phyloP scores from a whole-genome alignment of 805 yeast genomes.

The Saturnispora silvae region DNA sequence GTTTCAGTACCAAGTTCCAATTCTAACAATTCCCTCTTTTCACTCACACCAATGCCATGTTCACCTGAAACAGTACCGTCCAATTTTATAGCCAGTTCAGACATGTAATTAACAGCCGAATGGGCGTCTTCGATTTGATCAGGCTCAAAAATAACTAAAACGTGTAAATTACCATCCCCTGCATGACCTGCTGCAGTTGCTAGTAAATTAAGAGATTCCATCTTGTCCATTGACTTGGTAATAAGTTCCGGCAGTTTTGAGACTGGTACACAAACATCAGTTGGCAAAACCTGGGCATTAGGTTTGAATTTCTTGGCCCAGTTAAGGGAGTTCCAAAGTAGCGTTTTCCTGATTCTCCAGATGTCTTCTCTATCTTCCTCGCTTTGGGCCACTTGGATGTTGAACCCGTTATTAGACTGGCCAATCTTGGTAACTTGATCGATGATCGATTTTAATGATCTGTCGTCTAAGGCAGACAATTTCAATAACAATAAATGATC shows the following conservation, averaged over 20 bases:
- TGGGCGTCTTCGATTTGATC: constrained; percentile 38
- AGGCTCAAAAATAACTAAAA: constrained; percentile 48
- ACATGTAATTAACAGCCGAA: constrained; percentile 48
- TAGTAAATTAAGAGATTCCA: constrained; percentile 39
- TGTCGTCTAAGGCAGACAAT: constrained; percentile 40
- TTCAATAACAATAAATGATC: constrained; percentile 42
- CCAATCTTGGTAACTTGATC: constrained; percentile 42
- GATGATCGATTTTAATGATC: constrained; percentile 31
- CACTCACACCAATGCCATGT: constrained; percentile 76
- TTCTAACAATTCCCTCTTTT: constrained; percentile 47
- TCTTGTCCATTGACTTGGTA: constrained; percentile 47
- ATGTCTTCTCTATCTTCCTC: constrained; percentile 55
- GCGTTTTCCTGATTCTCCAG: constrained; percentile 70
- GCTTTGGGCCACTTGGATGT: constrained; percentile 53
- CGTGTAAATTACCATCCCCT: constrained; percentile 78
- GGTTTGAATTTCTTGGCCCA: constrained; percentile 45
- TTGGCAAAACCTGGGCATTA: constrained; percentile 47
- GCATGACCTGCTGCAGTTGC: constrained; percentile 69
- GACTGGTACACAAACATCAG: constrained; percentile 78
- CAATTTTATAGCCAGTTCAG: constrained; percentile 48
- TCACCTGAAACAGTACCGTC: constrained; percentile 87
- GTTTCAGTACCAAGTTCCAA: constrained; percentile 61
- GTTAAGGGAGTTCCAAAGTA: constrained; percentile 54
- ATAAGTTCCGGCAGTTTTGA: constrained; percentile 57
- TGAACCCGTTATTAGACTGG: constrained; percentile 37